A percentile compares a stretch with the other conserved stretches of the same genome.
Evolutionary conservation across 2,329 filamentous ascomycete genomes (phyloP).

Genomic region (Amauroascus niger): DNA sequence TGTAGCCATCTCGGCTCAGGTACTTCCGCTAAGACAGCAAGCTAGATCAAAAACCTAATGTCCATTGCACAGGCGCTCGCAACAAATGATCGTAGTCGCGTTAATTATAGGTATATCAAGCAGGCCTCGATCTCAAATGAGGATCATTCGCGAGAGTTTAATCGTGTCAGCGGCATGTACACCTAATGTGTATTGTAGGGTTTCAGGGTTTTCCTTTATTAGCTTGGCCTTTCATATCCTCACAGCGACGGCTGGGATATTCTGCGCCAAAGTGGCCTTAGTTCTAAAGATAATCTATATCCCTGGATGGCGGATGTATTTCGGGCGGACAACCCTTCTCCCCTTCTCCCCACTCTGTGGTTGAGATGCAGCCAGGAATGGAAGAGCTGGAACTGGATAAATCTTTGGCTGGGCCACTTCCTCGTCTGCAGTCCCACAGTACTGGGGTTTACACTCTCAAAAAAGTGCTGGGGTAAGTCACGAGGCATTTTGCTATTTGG

Average conservation of each 20-base stretch:
- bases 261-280: neutral
- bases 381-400: too few species aligned
- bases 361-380: too few species aligned
- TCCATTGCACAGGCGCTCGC: constrained; percentile 9
- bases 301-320: too few species aligned
- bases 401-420: too few species aligned
- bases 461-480: too few species aligned
- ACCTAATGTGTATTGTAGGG: neutral
- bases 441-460: too few species aligned
- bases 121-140: constrained; percentile 8
- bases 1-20: neutral
- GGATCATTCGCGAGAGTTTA: constrained; percentile 3
- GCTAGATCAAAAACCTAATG: constrained; percentile 13
- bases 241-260: too few species aligned
- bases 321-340: too few species aligned
- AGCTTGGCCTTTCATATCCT: neutral
- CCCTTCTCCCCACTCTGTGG: too few species aligned
- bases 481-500: too few species aligned
- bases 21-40: neutral
- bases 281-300: neutral
- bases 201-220: neutral
- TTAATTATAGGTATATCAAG: constrained; percentile 9
- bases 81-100: neutral
- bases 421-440: too few species aligned
- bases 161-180: neutral